Percentiles rank a stretch among this genome's conserved stretches.
Evolutionary conservation across 805 yeast species (phyloP).

Genomic region (Sugiyamaella floridensis): DNA sequence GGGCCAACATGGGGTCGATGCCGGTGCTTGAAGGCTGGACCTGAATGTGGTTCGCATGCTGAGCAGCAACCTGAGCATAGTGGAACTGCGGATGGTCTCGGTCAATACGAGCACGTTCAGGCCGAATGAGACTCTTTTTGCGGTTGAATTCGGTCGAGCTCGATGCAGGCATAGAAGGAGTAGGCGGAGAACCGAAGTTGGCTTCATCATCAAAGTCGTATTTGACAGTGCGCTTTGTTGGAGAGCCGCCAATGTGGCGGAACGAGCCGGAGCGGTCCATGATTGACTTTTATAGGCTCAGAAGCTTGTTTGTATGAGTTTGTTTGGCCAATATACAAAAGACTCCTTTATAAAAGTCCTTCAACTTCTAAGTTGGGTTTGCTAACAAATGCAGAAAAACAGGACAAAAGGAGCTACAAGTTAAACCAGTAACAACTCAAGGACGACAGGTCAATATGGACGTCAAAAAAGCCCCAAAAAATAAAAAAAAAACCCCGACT

Average conservation of each 20-base stretch:
- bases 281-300: background rate
- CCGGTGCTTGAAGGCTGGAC: slow-evolving; percentile 70
- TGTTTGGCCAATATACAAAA: background rate
- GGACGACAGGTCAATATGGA: too few relatives aligned
- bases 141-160: slow-evolving; percentile 22
- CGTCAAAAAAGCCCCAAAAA: too few relatives aligned
- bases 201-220: slow-evolving; percentile 4
- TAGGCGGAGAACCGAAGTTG: background rate
- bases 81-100: slow-evolving; percentile 71
- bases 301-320: background rate
- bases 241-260: slow-evolving; percentile 5
- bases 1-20: slow-evolving; percentile 46
- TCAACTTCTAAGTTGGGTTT: too few relatives aligned
- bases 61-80: slow-evolving; percentile 66
- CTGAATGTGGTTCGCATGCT: slow-evolving; percentile 52
- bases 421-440: too few relatives aligned
- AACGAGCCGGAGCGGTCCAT: slow-evolving; percentile 12
- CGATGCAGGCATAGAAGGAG: background rate
- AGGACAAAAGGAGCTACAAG: too few relatives aligned
- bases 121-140: slow-evolving; percentile 71
- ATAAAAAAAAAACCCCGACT: background rate
- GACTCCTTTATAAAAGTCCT: background rate
- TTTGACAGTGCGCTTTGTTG: background rate
- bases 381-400: too few relatives aligned
- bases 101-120: slow-evolving; percentile 66